These are phyloP conservation scores for Aspergillus clavatus DNA, from an alignment of 2,329 filamentous ascomycete genomes.

Conservation along the genomic window DNA sequence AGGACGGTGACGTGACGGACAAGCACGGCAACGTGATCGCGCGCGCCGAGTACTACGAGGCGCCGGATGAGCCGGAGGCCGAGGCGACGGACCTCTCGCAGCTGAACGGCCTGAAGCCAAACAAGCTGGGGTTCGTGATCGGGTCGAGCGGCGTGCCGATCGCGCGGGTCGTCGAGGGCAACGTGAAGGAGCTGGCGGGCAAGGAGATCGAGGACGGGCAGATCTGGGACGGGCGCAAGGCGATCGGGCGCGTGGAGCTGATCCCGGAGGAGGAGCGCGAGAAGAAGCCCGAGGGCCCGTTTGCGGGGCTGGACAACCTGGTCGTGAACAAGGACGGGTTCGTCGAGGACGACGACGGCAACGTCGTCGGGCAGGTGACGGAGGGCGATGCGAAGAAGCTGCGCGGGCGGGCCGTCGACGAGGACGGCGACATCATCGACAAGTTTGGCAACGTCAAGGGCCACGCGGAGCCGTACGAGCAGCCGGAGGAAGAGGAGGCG, in stretches of 20 bases:
- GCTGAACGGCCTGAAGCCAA: slow-evolving; percentile 51
- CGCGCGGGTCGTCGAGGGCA: slow-evolving; percentile 53
- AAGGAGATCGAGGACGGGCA: slow-evolving; percentile 54
- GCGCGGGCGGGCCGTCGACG: slow-evolving; percentile 68
- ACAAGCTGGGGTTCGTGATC: slow-evolving; percentile 57
- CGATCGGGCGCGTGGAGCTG: slow-evolving; percentile 54
- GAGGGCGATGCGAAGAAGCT: slow-evolving; percentile 69
- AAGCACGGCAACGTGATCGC: slow-evolving; percentile 59
- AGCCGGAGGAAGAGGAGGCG: slow-evolving; percentile 46
- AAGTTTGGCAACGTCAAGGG: slow-evolving; percentile 63
- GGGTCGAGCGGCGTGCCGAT: slow-evolving; percentile 50
- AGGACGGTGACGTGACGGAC: slow-evolving; percentile 60
- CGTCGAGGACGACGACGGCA: slow-evolving; percentile 71
- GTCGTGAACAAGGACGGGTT: slow-evolving; percentile 55
- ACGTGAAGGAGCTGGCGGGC: slow-evolving; percentile 52
- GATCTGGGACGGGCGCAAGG: slow-evolving; percentile 53
- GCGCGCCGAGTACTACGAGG: slow-evolving; percentile 49
- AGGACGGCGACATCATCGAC: slow-evolving; percentile 78
- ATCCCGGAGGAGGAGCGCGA: slow-evolving; percentile 55
- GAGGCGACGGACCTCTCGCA: slow-evolving; percentile 49
- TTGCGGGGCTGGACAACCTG: slow-evolving; percentile 54
- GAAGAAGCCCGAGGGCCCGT: slow-evolving; percentile 52
- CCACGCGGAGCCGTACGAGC: slow-evolving; percentile 54
- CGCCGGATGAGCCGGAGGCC: slow-evolving; percentile 45
- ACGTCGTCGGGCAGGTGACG: slow-evolving; percentile 66